Evolutionary conservation across 192 early-diverging fungal species (phyloP).

Genomic region (Podila epigama): DNA sequence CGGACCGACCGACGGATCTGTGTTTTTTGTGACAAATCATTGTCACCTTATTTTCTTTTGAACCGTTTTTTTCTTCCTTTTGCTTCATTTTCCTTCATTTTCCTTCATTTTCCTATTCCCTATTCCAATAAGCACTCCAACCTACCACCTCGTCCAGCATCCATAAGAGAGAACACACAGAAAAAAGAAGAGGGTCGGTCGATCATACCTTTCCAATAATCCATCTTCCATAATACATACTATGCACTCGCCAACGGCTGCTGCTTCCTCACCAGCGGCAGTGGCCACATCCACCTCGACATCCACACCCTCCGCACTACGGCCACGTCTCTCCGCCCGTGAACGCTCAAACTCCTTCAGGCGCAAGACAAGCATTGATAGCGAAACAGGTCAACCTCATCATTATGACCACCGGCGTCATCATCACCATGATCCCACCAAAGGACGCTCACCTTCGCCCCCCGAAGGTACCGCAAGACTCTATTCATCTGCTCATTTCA

Average conservation of each 20-base stretch:
- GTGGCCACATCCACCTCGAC: neutral
- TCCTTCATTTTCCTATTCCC: neutral
- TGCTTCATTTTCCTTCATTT: neutral
- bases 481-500: neutral
- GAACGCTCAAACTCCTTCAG: slow-evolving; percentile 33
- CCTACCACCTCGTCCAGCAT: too few species aligned
- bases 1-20: too few species aligned
- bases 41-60: neutral
- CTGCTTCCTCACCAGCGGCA: neutral
- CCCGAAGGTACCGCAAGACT: slow-evolving; percentile 10
- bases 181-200: too few species aligned
- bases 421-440: slow-evolving; percentile 35
- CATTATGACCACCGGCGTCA: slow-evolving; percentile 40
- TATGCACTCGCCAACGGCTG: neutral
- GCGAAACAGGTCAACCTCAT: slow-evolving; percentile 23
- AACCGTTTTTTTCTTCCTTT: neutral
- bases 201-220: too few species aligned
- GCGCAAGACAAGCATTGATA: slow-evolving; percentile 31
- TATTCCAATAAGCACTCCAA: neutral
- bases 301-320: neutral
- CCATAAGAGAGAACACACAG: too few species aligned
- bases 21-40: neutral
- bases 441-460: slow-evolving; percentile 33
- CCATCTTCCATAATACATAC: too few species aligned
- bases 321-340: neutral